Evolutionary conservation across 2,329 filamentous ascomycete genomes (phyloP).

Genomic region (Aspergillus sp.): DNA sequence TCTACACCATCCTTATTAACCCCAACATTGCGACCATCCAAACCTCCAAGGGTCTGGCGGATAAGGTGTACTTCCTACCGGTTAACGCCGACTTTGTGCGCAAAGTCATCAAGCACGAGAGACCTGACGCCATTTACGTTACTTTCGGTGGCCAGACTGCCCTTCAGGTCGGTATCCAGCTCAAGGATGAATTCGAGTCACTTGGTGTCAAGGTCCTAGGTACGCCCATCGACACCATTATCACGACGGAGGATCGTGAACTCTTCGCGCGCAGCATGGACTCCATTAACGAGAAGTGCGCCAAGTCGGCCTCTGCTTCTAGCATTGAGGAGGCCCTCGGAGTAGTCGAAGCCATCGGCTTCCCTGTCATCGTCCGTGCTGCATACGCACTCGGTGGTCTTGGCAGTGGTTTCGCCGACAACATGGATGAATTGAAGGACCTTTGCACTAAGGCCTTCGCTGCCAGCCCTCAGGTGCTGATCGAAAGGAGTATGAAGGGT

Average conservation of each 20-base stretch:
- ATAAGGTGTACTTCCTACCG: slow-evolving; percentile 98
- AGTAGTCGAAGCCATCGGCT: slow-evolving; percentile 89
- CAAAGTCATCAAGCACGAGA: slow-evolving; percentile 94
- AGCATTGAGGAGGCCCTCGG: slow-evolving; percentile 82
- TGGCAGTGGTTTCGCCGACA: slow-evolving; percentile 91
- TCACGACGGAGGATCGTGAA: slow-evolving; percentile 97
- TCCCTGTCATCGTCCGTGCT: slow-evolving; percentile 94
- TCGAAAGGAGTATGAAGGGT: slow-evolving; percentile 98
- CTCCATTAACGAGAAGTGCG: slow-evolving; percentile 95
- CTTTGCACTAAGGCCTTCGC: slow-evolving; percentile 95
- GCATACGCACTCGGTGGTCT: slow-evolving; percentile 94
- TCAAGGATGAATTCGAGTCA: slow-evolving; percentile 93
- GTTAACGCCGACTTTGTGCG: slow-evolving; percentile 96
- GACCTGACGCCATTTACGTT: slow-evolving; percentile 93
- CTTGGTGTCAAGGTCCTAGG: slow-evolving; percentile 93
- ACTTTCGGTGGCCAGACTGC: slow-evolving; percentile 98
- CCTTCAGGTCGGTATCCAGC: slow-evolving; percentile 91
- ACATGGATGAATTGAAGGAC: slow-evolving; percentile 77
- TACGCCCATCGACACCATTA: slow-evolving; percentile 96
- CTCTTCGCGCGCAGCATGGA: slow-evolving; percentile 98
- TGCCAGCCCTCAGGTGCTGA: slow-evolving; percentile 90
- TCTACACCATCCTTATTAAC: slow-evolving; percentile 98
- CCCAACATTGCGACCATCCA: slow-evolving; percentile 99
- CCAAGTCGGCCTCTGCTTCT: slow-evolving; percentile 91
- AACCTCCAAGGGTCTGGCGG: slow-evolving; percentile 93